Evolutionary conservation across 352 stramenopile genomes (phyloP), one percentile per base, ranked within the genome.

Genomic region (Phytopythium vexans): DNA sequence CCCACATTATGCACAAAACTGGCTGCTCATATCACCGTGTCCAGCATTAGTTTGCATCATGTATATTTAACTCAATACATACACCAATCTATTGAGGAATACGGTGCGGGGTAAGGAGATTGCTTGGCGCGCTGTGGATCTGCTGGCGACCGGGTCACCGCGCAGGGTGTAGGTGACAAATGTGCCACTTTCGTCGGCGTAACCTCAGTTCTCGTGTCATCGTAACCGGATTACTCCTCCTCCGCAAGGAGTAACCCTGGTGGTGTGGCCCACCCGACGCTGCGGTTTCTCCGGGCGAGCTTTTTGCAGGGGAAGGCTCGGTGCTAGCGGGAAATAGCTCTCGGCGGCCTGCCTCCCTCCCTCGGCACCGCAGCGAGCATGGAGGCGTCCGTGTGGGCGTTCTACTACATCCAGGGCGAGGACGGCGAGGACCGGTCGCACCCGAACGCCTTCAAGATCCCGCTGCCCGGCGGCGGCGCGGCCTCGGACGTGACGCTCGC

Each of bases 371-470:
- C 49, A 32, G 31, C 33, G 33, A 51, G 39, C 27, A 68, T 68
- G 61, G 65, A 66, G 33, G 44, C 45, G 31, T 73, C 68, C 31
- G 54, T 89, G 40, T 94, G 84, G 84, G 82, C 76, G 45, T 94
- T 94, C 67, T 94, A 94, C 77, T 91, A 91, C 61, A 79, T 94
- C 61, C 84, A 94, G 66, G 84, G 81, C 12, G 84, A 94, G 62
- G 84, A 94, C 50, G 84, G 84, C 12, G 84, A 94, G 60, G 84
- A 94, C 51, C 76, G 82, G 36, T 76, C 76, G 43, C 84, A 94
- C 58, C 84, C 84, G 35, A 94, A 94, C 50, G 84, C 84, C 32
- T 94, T 91, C 67, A 72, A 72, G 16, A 75, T 87, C 51, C 74
- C 72, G 4, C 44, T 73, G 41, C 15, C 63, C 3, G 48, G 44